phyloP scores from a whole-genome alignment of 306 rosid species.

The Gleditsia sinensis region DNA sequence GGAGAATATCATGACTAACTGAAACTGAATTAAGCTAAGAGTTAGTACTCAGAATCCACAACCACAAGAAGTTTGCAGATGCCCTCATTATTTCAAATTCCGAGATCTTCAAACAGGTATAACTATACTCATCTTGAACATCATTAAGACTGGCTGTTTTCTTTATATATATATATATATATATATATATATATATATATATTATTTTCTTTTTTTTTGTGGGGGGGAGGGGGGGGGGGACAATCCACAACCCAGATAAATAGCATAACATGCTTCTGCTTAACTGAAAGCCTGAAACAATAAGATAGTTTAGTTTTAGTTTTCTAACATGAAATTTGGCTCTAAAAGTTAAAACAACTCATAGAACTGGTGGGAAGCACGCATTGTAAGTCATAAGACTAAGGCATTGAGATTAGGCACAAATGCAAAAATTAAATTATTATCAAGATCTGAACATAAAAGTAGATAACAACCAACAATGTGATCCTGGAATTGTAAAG shows the following conservation, averaged over 20 bases:
- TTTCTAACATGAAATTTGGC: conserved; percentile 1
- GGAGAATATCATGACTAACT: conserved; percentile 34
- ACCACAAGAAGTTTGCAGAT: conserved; percentile 23
- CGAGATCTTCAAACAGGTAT: conserved; percentile 32
- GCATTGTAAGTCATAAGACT: background rate
- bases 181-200: no score
- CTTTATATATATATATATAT: no score
- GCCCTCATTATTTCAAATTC: conserved; percentile 28
- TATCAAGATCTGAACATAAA: background rate
- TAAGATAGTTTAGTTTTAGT: background rate
- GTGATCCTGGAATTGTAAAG: background rate
- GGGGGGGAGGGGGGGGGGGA: background rate
- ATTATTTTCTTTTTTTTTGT: no score
- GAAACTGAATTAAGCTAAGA: conserved; percentile 11
- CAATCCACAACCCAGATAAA: conserved; percentile 24
- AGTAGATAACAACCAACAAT: background rate
- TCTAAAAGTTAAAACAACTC: background rate
- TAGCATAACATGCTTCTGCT: background rate
- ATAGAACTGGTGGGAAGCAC: background rate
- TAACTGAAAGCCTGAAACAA: background rate
- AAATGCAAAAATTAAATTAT: background rate
- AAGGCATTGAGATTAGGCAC: background rate
- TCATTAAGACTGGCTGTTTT: conserved; percentile 5
- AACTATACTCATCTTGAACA: conserved; percentile 10
- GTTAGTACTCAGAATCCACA: conserved; percentile 20